Percentiles rank a stretch among this genome's conserved stretches.
phyloP scores from a whole-genome alignment of 1,284 basidiomycete genomes.

The Apiotrichum gracile region DNA sequence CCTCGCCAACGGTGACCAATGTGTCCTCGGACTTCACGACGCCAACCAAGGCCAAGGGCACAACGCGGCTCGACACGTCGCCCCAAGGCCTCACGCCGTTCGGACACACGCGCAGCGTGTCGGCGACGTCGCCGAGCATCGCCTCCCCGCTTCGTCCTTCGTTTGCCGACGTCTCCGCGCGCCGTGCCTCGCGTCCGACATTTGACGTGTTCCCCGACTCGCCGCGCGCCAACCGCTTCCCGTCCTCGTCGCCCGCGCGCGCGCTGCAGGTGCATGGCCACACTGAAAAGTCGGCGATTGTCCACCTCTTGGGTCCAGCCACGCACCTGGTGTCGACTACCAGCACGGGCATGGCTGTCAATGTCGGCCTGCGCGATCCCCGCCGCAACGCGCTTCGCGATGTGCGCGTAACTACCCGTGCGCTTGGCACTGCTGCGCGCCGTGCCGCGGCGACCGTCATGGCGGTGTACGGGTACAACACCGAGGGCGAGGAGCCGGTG shows the following conservation, averaged over 20 bases:
- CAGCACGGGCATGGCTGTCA: neutral
- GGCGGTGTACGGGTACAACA: slow-evolving; percentile 29
- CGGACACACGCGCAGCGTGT: neutral
- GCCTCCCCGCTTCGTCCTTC: slow-evolving; percentile 19
- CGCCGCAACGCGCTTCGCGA: slow-evolving; percentile 8
- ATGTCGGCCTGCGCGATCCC: neutral
- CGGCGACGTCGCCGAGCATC: neutral
- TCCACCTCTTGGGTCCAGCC: slow-evolving; percentile 35
- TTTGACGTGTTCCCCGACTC: slow-evolving; percentile 24
- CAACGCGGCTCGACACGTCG: no score
- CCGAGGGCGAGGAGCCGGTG: slow-evolving; percentile 17
- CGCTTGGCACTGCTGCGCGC: slow-evolving; percentile 9
- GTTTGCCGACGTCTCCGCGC: slow-evolving; percentile 30
- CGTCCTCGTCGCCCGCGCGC: slow-evolving; percentile 26
- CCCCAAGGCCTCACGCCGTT: no score
- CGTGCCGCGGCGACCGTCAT: slow-evolving; percentile 17
- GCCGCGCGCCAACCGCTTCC: slow-evolving; percentile 27
- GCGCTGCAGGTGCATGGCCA: slow-evolving; percentile 5
- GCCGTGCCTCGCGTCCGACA: slow-evolving; percentile 26
- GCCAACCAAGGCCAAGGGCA: neutral
- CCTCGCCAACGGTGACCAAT: neutral
- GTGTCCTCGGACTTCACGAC: neutral
- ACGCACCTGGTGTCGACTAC: slow-evolving; percentile 21
- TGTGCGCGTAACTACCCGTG: slow-evolving; percentile 9
- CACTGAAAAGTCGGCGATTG: slow-evolving; percentile 23